phyloP scores from a whole-genome alignment of 345 rosid genomes.

The Reutealis trisperma region DNA sequence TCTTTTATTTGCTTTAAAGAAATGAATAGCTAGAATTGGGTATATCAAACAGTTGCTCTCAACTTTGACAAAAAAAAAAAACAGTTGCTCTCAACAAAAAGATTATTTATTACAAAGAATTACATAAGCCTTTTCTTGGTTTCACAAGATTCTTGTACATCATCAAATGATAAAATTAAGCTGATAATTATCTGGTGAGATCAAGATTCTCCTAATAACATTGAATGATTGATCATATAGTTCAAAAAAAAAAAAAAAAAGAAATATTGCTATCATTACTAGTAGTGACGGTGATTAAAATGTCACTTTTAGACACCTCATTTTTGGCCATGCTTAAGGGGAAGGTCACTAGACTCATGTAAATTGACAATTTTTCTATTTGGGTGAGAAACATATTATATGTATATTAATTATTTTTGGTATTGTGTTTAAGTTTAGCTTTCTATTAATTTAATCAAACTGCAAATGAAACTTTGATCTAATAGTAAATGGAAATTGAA shows the following conservation, averaged over 20 bases:
- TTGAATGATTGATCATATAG: neutral
- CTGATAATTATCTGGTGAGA: neutral
- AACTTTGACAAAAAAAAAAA: too few species aligned
- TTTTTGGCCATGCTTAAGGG: slow-evolving; percentile 5
- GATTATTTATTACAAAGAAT: neutral
- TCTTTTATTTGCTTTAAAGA: neutral
- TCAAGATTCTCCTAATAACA: neutral
- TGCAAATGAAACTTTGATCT: too few species aligned
- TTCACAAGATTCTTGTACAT: neutral
- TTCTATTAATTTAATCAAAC: neutral
- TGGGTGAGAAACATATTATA: neutral
- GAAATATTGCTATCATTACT: neutral
- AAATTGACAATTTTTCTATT: neutral
- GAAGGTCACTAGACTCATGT: slow-evolving; percentile 1
- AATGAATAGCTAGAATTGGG: neutral
- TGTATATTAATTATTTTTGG: neutral
- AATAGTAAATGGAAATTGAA: too few species aligned
- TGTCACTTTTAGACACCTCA: slow-evolving; percentile 3
- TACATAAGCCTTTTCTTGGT: neutral
- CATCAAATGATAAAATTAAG: too few species aligned
- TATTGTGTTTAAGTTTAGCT: neutral
- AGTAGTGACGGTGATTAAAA: neutral
- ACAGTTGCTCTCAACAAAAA: too few species aligned
- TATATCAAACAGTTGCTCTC: neutral
- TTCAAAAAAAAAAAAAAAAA: neutral